These are phyloP conservation scores for Botrytis hyacinthi DNA, from an alignment of 2,329 filamentous ascomycete genomes.

Conservation along the genomic window DNA sequence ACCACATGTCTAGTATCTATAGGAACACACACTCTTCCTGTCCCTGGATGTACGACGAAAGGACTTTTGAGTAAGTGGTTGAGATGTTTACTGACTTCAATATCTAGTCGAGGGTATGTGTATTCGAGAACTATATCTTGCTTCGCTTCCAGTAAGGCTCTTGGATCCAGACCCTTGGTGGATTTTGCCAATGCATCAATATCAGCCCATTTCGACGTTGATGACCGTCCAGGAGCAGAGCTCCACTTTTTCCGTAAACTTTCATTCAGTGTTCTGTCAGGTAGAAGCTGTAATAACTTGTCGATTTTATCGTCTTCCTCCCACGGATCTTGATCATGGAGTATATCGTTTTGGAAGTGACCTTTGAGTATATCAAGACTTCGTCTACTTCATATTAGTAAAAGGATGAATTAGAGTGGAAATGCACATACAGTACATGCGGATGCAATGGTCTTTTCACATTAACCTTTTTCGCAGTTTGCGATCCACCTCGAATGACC, in stretches of 20 bases:
- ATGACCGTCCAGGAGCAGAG: conserved; percentile 72
- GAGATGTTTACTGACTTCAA: conserved; percentile 94
- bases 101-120: conserved; percentile 94
- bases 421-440: conserved; percentile 64
- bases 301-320: conserved; percentile 65
- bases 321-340: conserved; percentile 87
- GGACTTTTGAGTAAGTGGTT: conserved; percentile 98
- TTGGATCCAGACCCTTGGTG: conserved; percentile 68
- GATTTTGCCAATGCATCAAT: conserved; percentile 83
- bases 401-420: neutral
- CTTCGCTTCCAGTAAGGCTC: conserved; percentile 79
- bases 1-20: conserved; percentile 76
- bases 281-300: conserved; percentile 78
- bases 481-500: conserved; percentile 79
- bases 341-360: conserved; percentile 80
- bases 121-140: conserved; percentile 97
- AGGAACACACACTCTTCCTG: conserved; percentile 90
- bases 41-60: conserved; percentile 94
- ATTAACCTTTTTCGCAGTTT: conserved; percentile 85
- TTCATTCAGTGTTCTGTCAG: conserved; percentile 73
- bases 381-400: conserved; percentile 50
- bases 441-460: conserved; percentile 82
- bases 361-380: conserved; percentile 81
- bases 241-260: conserved; percentile 89
- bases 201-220: conserved; percentile 85